phyloP scores from a whole-genome alignment of 768 basidiomycete genomes.

The Crassisporium funariophilum region DNA sequence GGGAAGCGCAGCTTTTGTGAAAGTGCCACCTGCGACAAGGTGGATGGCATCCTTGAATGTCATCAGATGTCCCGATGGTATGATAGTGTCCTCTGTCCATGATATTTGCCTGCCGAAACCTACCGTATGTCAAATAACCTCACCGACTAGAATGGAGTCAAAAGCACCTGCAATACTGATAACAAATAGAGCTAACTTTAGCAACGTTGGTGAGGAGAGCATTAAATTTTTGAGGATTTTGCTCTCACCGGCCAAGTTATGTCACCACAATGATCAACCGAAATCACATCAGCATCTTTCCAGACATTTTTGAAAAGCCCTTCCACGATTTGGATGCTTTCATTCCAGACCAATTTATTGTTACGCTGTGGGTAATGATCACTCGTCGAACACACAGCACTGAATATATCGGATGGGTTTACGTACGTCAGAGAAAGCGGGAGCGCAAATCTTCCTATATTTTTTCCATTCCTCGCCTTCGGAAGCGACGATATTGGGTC shows the following conservation, averaged over 20 bases:
- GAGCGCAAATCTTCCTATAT: constrained; percentile 59
- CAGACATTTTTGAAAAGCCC: constrained; percentile 49
- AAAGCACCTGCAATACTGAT: neutral
- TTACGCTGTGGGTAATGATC: constrained; percentile 31
- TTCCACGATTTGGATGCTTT: constrained; percentile 38
- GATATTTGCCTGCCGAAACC: constrained; percentile 51
- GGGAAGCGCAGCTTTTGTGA: no score
- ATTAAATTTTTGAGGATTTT: neutral
- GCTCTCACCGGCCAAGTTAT: neutral
- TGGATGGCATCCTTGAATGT: constrained; percentile 47
- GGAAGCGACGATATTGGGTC: constrained; percentile 59
- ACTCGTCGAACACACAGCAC: neutral
- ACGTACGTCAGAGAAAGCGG: constrained; percentile 61
- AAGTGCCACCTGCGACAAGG: no score
- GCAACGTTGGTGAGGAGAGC: neutral
- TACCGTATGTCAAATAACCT: no score
- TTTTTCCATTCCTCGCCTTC: constrained; percentile 68
- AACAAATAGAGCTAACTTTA: neutral
- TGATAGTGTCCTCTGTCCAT: constrained; percentile 39
- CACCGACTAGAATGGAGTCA: no score
- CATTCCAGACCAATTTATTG: constrained; percentile 51
- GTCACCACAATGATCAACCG: neutral
- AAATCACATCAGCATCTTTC: constrained; percentile 40
- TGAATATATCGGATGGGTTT: neutral
- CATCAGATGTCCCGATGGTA: constrained; percentile 43